Conservation (phyloP, 2,329 filamentous ascomycete species). For the Rutstroemia sp. region DNA sequence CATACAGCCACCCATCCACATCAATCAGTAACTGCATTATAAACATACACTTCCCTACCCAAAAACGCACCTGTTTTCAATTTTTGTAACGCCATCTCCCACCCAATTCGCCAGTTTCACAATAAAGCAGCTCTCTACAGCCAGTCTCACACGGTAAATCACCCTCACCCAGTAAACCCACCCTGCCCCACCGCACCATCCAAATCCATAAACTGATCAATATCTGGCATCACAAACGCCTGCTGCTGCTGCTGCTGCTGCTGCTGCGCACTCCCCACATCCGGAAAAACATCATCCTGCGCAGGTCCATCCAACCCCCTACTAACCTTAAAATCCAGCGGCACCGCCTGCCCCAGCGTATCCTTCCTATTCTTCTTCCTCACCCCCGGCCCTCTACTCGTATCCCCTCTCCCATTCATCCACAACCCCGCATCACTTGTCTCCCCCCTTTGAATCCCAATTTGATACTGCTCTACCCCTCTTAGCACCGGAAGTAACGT, state of each 20-base stretch:
- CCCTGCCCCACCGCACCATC: neutral
- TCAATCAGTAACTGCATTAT: too few species aligned
- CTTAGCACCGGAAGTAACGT: constrained; percentile 37
- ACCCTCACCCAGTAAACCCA: neutral
- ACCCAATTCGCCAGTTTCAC: too few species aligned
- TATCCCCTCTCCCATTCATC: constrained; percentile 41
- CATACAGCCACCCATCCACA: too few species aligned
- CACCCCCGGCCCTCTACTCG: constrained; percentile 21
- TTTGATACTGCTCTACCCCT: constrained; percentile 28
- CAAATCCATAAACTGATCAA: constrained; percentile 16
- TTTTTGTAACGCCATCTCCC: too few species aligned
- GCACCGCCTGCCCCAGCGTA: constrained; percentile 30
- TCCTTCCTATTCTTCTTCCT: constrained; percentile 28
- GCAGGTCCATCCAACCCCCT: constrained; percentile 28
- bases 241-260: neutral
- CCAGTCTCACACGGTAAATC: too few species aligned
- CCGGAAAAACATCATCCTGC: constrained; percentile 25
- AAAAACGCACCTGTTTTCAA: too few species aligned
- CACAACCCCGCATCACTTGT: constrained; percentile 35
- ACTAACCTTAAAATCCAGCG: constrained; percentile 27
- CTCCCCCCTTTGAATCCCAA: constrained; percentile 28
- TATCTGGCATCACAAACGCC: constrained; percentile 5
- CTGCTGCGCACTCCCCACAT: constrained; percentile 8
- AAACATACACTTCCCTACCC: too few species aligned
- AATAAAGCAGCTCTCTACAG: too few species aligned